These are phyloP conservation scores for Colletotrichum cuscutae DNA, from an alignment of 2,329 filamentous ascomycete species.

Conservation along the genomic window DNA sequence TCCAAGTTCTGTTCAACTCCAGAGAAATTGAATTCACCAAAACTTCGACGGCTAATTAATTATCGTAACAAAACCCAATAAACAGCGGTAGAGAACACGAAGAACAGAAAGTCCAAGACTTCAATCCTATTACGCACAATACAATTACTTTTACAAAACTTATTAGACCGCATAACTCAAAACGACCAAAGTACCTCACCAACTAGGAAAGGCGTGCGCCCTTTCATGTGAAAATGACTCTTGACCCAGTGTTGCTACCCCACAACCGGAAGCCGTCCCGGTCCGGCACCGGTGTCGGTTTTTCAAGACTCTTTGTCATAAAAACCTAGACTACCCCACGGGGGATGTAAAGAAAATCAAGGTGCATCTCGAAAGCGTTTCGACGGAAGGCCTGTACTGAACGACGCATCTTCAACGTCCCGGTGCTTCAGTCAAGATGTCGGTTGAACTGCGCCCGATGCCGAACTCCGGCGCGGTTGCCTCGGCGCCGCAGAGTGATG, in stretches of 20 bases:
- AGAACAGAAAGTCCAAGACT: too few relatives aligned
- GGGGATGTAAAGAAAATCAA: not conserved
- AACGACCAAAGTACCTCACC: too few relatives aligned
- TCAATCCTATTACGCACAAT: too few relatives aligned
- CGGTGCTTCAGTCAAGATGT: not conserved
- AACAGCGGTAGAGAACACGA: too few relatives aligned
- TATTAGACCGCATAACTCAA: not conserved
- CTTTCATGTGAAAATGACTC: not conserved
- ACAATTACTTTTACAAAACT: not conserved
- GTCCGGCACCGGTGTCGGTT: not conserved
- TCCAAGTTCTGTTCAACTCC: too few relatives aligned
- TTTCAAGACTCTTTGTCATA: not conserved
- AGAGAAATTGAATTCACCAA: too few relatives aligned
- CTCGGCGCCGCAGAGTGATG: conserved; percentile 1
- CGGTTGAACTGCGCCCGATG: conserved; percentile 8
- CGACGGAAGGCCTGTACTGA: not conserved
- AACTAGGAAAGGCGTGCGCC: not conserved
- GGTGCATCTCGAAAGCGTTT: too few relatives aligned
- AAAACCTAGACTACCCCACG: not conserved
- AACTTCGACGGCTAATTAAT: too few relatives aligned
- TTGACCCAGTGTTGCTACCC: not conserved
- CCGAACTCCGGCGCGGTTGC: not conserved
- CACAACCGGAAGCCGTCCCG: not conserved
- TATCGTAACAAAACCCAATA: too few relatives aligned
- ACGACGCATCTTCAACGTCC: not conserved